phyloP scores from a whole-genome alignment of 495 filamentous ascomycete species.

The Lophiostoma macrostomum region DNA sequence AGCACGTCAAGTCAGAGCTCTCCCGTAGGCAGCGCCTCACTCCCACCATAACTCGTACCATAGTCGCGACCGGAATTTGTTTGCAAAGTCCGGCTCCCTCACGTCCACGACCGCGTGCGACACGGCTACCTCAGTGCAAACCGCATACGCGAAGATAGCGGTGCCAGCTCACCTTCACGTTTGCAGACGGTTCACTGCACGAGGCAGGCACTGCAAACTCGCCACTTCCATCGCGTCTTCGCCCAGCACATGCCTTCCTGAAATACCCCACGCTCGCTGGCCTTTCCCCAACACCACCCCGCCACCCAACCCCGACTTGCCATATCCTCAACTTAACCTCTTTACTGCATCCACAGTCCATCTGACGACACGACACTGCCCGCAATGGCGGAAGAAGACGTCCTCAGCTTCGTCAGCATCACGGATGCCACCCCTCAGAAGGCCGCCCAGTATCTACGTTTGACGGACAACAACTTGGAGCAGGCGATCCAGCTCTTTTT shows the following conservation, averaged over 20 bases:
- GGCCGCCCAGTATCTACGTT: conserved; percentile 73
- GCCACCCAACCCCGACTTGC: not conserved
- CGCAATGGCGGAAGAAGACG: conserved; percentile 65
- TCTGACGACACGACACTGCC: conserved; percentile 9
- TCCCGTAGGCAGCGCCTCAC: too few relatives aligned
- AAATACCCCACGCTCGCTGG: conserved; percentile 15
- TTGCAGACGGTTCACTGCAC: too few relatives aligned
- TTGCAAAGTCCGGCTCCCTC: not conserved
- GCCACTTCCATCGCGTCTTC: too few relatives aligned
- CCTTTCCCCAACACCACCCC: not conserved
- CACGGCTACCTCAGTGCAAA: not conserved
- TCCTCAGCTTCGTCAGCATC: conserved; percentile 63
- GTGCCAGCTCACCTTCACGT: too few relatives aligned
- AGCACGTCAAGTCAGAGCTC: too few relatives aligned
- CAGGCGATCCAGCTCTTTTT: conserved; percentile 89
- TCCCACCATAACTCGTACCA: not conserved
- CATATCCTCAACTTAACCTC: not conserved
- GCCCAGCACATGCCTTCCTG: conserved; percentile 3
- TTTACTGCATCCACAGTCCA: not conserved
- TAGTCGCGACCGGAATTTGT: not conserved
- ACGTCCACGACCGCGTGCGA: conserved; percentile 1
- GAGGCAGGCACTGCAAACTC: too few relatives aligned
- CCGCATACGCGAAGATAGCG: too few relatives aligned
- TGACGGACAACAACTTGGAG: conserved; percentile 76
- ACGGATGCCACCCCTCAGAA: conserved; percentile 62